Evolutionary conservation across 2,329 filamentous ascomycete species (phyloP).

Genomic region (Fusarium tjaetaba): DNA sequence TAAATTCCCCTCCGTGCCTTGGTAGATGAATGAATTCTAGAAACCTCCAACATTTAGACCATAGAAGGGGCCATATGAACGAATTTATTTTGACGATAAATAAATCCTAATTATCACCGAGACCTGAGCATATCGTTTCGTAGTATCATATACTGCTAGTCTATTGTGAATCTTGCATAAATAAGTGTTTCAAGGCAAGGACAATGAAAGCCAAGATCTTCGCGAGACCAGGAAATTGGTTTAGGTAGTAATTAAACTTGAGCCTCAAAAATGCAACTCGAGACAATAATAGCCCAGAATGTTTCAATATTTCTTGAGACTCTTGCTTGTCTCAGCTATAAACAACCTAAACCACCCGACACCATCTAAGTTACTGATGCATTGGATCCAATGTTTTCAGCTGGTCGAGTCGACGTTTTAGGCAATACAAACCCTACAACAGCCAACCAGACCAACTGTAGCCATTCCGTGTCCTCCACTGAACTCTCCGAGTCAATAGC

Average conservation of each 20-base stretch:
- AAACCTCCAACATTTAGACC: neutral
- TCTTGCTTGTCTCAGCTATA: constrained; percentile 9
- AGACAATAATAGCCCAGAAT: neutral
- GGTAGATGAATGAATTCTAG: constrained; percentile 26
- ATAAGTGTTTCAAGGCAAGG: constrained; percentile 15
- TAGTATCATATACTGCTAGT: neutral
- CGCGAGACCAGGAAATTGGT: neutral
- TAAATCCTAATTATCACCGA: neutral
- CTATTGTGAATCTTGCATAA: neutral
- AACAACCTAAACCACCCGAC: neutral
- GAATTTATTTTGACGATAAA: neutral
- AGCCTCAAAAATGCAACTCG: neutral
- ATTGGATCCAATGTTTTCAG: constrained; percentile 1
- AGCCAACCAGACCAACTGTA: constrained; percentile 7
- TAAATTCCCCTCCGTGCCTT: constrained; percentile 1
- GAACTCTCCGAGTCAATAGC: neutral
- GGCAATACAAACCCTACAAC: constrained; percentile 10
- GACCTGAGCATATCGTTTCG: neutral
- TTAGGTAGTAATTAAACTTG: neutral
- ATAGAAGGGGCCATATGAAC: neutral
- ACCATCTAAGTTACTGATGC: neutral
- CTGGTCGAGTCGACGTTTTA: constrained; percentile 16
- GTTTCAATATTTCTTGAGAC: neutral
- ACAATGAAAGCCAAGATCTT: neutral
- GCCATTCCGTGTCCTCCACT: constrained; percentile 15